Conservation (phyloP, 257 asterid species). For the Plantago ovata region DNA sequence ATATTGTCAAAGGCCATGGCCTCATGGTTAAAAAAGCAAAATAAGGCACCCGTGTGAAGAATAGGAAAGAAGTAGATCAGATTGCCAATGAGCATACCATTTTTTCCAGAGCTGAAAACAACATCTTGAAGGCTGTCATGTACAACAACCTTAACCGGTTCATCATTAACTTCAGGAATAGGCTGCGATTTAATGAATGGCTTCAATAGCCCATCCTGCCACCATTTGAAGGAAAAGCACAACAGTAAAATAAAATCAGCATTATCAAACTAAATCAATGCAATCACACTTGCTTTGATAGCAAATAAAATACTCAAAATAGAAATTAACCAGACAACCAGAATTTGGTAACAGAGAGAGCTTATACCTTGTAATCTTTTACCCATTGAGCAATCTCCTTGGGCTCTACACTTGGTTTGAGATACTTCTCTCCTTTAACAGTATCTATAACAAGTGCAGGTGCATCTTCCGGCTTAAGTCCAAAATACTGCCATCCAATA, state of each 20-base stretch:
- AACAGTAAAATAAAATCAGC: background rate
- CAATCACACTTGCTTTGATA: constrained; percentile 1
- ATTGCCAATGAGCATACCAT: constrained; percentile 38
- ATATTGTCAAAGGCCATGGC: too few relatives aligned
- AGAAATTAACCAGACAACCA: background rate
- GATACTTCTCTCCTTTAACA: constrained; percentile 44
- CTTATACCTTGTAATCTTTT: constrained; percentile 63
- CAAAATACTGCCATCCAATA: constrained; percentile 63
- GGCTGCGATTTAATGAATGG: constrained; percentile 67
- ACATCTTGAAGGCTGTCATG: constrained; percentile 52
- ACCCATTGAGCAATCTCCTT: constrained; percentile 58
- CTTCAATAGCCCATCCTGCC: constrained; percentile 61
- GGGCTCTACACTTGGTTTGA: constrained; percentile 51
- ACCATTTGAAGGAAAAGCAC: constrained; percentile 7
- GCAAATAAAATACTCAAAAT: background rate
- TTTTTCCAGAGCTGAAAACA: constrained; percentile 72
- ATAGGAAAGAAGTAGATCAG: background rate
- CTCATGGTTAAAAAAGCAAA: too few relatives aligned
- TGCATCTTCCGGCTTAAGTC: constrained; percentile 51
- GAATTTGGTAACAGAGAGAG: constrained; percentile 4
- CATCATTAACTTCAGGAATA: constrained; percentile 66
- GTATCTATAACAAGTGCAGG: constrained; percentile 59
- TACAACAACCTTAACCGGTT: constrained; percentile 87
- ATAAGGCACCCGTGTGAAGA: background rate
- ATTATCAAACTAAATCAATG: constrained; percentile 1